phyloP scores from a whole-genome alignment of 177 flowering plant species.

The Vitis hybrid region DNA sequence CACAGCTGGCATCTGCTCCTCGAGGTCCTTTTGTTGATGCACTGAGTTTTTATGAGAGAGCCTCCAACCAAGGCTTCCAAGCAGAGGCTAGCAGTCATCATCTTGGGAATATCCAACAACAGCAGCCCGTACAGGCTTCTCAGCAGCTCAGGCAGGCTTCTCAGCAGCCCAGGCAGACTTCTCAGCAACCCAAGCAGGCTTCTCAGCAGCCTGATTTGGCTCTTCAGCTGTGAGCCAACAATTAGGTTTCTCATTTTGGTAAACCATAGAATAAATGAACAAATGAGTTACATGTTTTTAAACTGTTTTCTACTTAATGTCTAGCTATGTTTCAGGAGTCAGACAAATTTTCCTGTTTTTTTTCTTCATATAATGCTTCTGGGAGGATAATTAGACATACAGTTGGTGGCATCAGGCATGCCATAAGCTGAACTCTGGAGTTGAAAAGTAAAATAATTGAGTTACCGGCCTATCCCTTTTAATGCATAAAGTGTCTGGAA shows the following conservation, averaged over 20 bases:
- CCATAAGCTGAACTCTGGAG: too few species aligned
- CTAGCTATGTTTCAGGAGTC: too few species aligned
- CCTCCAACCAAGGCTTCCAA: not conserved
- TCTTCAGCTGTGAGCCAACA: conserved; percentile 25
- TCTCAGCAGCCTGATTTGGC: conserved; percentile 31
- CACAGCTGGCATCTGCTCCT: not conserved
- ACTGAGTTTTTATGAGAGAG: conserved; percentile 8
- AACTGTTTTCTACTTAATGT: too few species aligned
- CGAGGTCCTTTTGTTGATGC: conserved; percentile 5
- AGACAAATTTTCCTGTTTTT: too few species aligned
- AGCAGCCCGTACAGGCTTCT: conserved; percentile 6
- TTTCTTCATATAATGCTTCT: too few species aligned
- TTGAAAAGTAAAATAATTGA: too few species aligned
- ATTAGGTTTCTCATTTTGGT: not conserved
- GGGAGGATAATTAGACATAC: too few species aligned
- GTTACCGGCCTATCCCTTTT: too few species aligned
- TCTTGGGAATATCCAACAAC: not conserved
- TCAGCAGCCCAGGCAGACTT: conserved; percentile 8
- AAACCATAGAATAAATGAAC: too few species aligned
- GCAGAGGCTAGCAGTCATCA: not conserved
- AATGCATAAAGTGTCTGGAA: too few species aligned
- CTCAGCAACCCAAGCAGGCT: conserved; percentile 8
- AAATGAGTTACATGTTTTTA: too few species aligned
- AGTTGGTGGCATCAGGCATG: too few species aligned
- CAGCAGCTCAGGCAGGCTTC: conserved; percentile 7